Percentiles rank a stretch among this genome's conserved stretches.
phyloP scores from a whole-genome alignment of 805 yeast species.

The Hanseniaspora hatyaiensis region DNA sequence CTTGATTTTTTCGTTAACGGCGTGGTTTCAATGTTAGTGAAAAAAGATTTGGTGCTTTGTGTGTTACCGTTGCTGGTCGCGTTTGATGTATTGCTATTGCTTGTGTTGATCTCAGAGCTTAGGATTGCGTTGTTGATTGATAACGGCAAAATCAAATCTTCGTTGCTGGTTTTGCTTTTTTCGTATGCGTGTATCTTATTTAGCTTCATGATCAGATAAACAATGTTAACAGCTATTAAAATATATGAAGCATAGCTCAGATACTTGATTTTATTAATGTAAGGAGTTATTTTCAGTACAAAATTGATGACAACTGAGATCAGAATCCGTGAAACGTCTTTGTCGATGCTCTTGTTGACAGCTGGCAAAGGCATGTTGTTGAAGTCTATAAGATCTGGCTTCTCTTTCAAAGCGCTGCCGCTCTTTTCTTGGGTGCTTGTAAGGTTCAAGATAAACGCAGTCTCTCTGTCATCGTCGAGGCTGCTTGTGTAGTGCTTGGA shows the following conservation, averaged over 20 bases:
- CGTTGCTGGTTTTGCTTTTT: neutral
- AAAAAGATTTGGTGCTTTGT: conserved; percentile 9
- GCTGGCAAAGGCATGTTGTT: no score
- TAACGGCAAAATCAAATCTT: neutral
- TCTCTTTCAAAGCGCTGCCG: neutral
- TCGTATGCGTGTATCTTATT: neutral
- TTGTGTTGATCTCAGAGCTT: neutral
- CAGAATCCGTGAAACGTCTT: conserved; percentile 7
- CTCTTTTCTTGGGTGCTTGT: neutral
- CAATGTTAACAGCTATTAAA: neutral
- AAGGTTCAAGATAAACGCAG: no score
- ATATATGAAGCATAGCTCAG: neutral
- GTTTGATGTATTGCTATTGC: no score
- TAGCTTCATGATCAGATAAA: neutral
- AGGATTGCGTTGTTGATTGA: neutral
- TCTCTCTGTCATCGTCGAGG: no score
- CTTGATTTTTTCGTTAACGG: neutral
- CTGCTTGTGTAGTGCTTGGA: no score
- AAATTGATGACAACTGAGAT: conserved; percentile 2
- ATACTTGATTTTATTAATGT: neutral
- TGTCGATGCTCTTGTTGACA: conserved; percentile 7
- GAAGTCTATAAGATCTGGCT: neutral
- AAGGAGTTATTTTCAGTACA: neutral
- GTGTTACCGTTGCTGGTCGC: no score
- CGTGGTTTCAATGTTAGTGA: neutral